Conservation (phyloP, 1,139 yeast species). For the Hemisphaericaspora subhashii region DNA sequence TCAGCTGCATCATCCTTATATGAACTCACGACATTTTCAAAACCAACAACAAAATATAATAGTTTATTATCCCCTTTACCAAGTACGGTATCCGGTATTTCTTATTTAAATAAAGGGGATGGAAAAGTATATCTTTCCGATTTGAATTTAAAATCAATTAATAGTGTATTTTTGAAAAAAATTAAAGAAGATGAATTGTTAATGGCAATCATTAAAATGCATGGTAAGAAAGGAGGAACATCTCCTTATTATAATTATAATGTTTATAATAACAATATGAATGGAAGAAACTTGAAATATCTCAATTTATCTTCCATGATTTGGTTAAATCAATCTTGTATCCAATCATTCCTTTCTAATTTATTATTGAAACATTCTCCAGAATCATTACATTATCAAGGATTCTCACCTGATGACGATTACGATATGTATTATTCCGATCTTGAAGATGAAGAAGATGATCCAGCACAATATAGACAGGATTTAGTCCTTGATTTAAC, state of each 20-base stretch:
- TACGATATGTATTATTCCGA: constrained; percentile 8
- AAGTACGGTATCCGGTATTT: constrained; percentile 25
- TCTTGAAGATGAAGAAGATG: constrained; percentile 13
- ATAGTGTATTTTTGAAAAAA: constrained; percentile 30
- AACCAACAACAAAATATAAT: constrained; percentile 32
- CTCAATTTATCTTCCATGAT: constrained; percentile 48
- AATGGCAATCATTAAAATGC: constrained; percentile 26
- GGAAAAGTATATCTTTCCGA: constrained; percentile 44
- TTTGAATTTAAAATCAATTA: constrained; percentile 40
- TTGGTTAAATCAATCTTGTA: constrained; percentile 49
- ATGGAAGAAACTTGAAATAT: constrained; percentile 24
- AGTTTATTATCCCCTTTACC: constrained; percentile 42
- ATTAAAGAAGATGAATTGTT: constrained; percentile 42
- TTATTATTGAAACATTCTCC: constrained; percentile 15
- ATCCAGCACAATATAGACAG: constrained; percentile 17
- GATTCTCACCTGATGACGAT: constrained; percentile 7
- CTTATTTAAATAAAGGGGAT: constrained; percentile 36
- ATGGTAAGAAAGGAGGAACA: constrained; percentile 16
- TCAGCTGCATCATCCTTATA: constrained; percentile 35
- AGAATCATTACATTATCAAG: constrained; percentile 10
- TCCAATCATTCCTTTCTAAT: constrained; percentile 31
- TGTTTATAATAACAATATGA: too few species aligned
- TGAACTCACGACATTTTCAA: constrained; percentile 29
- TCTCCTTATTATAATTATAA: constrained; percentile 13
- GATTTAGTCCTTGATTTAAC: constrained; percentile 45